Evolutionary conservation across 163 green algal species (phyloP).

Genomic region (Chloromonas sp.): DNA sequence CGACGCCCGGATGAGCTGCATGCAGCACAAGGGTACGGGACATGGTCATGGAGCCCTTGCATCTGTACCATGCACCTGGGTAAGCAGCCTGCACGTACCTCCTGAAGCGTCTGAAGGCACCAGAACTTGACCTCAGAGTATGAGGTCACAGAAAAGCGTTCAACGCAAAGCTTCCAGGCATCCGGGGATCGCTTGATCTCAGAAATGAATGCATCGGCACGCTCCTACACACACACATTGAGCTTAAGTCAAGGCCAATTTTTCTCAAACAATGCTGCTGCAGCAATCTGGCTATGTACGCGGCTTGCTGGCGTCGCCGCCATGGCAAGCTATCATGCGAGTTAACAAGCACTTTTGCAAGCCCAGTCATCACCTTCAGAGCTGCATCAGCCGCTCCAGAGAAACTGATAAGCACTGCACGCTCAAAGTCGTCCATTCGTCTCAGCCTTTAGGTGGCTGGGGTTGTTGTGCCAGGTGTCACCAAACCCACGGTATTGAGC

Average conservation of each 20-base stretch:
- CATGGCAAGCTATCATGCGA: no score
- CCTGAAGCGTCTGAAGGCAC: conserved; percentile 89
- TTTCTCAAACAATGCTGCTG: no score
- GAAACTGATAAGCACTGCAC: conserved; percentile 12
- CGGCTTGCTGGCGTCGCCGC: not conserved
- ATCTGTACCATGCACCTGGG: not conserved
- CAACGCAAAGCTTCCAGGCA: conserved; percentile 70
- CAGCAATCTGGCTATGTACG: no score
- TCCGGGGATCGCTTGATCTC: conserved; percentile 50
- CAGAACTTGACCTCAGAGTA: conserved; percentile 94
- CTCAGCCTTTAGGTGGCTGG: not conserved
- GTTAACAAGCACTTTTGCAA: not conserved
- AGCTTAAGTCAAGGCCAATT: no score
- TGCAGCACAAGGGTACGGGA: not conserved
- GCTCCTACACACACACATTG: conserved; percentile 34
- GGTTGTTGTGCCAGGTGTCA: not conserved
- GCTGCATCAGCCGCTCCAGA: not conserved
- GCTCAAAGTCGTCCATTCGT: conserved; percentile 11
- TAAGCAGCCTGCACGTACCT: conserved; percentile 42
- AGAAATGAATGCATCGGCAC: conserved; percentile 48
- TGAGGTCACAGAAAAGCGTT: conserved; percentile 56
- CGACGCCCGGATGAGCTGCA: conserved; percentile 36
- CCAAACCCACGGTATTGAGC: not conserved
- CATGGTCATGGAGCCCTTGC: not conserved
- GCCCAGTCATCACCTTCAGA: not conserved